Evolutionary conservation across 495 filamentous ascomycete genomes (phyloP).

Genomic region (Podospora pseudoanserina): DNA sequence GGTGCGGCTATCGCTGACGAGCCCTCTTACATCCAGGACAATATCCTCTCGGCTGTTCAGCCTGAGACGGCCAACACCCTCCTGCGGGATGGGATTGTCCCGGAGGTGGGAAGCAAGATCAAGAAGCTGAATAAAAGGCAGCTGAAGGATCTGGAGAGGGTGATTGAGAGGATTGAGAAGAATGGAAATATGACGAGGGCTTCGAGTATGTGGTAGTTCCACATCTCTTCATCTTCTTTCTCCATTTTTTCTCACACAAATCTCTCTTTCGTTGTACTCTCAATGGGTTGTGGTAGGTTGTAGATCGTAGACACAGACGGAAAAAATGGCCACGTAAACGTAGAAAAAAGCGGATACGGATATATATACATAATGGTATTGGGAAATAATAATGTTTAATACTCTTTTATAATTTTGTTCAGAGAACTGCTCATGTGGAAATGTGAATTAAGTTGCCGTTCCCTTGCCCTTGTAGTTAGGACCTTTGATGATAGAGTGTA

Average conservation of each 20-base stretch:
- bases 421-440: background rate
- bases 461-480: too few species aligned
- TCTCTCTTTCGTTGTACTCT: background rate
- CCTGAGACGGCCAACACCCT: background rate
- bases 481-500: background rate
- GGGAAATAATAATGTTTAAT: background rate
- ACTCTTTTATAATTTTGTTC: background rate
- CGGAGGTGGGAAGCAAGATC: conserved; percentile 3
- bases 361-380: background rate
- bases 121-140: conserved; percentile 3
- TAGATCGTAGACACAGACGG: background rate
- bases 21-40: conserved; percentile 13
- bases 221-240: conserved; percentile 2
- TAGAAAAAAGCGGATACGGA: background rate
- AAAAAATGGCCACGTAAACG: background rate
- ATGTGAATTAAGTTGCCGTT: background rate
- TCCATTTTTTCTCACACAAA: background rate
- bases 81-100: background rate
- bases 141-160: conserved; percentile 11
- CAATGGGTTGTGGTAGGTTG: background rate
- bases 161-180: conserved; percentile 9
- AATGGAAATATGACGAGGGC: background rate
- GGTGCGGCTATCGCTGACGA: conserved; percentile 1
- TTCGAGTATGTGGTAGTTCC: background rate
- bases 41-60: conserved; percentile 6